phyloP scores from a whole-genome alignment of 345 rosid species.

The Salix koriyanagi region DNA sequence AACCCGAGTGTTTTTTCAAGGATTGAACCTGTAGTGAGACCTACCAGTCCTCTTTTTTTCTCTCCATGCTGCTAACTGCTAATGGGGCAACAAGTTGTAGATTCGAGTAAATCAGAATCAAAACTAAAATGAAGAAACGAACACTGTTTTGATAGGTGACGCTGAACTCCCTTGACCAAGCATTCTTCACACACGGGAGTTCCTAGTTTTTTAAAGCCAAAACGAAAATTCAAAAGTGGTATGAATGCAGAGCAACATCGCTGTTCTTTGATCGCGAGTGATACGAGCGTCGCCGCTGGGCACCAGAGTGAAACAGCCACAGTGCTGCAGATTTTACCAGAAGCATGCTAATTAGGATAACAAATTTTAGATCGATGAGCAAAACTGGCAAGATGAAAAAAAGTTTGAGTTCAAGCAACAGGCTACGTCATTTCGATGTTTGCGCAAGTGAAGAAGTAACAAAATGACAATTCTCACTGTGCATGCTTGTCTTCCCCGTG shows the following conservation, averaged over 20 bases:
- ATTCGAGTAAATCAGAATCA: too few relatives aligned
- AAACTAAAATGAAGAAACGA: too few relatives aligned
- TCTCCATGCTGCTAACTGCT: too few relatives aligned
- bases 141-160: neutral
- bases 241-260: neutral
- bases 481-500: too few relatives aligned
- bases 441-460: neutral
- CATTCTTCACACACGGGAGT: neutral
- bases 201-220: neutral
- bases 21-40: neutral
- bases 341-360: neutral
- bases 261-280: neutral
- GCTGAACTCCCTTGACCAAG: neutral
- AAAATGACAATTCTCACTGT: neutral
- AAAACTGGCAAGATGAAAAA: neutral
- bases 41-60: too few relatives aligned
- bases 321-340: neutral
- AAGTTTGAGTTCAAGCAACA: neutral
- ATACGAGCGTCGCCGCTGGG: neutral
- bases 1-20: neutral
- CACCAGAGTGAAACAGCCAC: too few relatives aligned
- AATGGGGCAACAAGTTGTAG: too few relatives aligned
- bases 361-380: too few relatives aligned
- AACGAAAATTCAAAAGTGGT: neutral
- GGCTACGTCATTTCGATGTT: neutral